Evolutionary conservation across 2,329 filamentous ascomycete species (phyloP), one percentile per base, ranked within the genome.

Genomic region (Aspergillus hortae): DNA sequence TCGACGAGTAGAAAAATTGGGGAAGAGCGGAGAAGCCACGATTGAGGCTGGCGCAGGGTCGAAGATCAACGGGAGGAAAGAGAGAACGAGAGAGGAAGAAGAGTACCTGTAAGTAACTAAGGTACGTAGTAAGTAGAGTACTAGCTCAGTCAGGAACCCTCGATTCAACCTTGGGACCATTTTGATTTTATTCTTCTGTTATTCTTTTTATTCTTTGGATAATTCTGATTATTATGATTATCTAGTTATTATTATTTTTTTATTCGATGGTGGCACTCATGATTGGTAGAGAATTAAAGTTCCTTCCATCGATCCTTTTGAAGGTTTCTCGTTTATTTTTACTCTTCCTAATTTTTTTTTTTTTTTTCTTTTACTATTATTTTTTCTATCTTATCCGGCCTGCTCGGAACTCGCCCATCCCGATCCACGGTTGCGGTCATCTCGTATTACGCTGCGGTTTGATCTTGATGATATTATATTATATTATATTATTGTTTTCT

Each of bases 1-100:
- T 59, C 54, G 56, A 56, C 58, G 51, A 51, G 55, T 48, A 38
- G 35, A n/a, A 53, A 41, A 48, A 32, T 32, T 48, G 53, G 44
- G 52, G 48, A 48, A 50, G 42, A 38, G 53, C 54, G 56, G 54
- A 49, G 55, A 50, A 50, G 44, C 21, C 40, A 53, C 46, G 35
- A 21, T 46, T 55, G 40, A 49, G 41, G n/a, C 6, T 30, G n/a
- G 23, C 5, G 36, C 32, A 40, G 27, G 21, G 21, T 25, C 42
- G 35, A 17, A 15, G 35, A 14, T 38, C 35, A 38, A 23, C 23
- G 23, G 23, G 4, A 48, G 17, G 44, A 32, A 48, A 47, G 44
- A 46, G 46, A 46, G 42, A 41, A 40, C n/a, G n/a, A 36, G 42
- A 55, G 54, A 52, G 46, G 21, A 25, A 48, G 19, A 19, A 19